These are phyloP conservation scores for Xylariaceae sp. DNA, from an alignment of 2,329 filamentous ascomycete genomes.

Conservation along the genomic window DNA sequence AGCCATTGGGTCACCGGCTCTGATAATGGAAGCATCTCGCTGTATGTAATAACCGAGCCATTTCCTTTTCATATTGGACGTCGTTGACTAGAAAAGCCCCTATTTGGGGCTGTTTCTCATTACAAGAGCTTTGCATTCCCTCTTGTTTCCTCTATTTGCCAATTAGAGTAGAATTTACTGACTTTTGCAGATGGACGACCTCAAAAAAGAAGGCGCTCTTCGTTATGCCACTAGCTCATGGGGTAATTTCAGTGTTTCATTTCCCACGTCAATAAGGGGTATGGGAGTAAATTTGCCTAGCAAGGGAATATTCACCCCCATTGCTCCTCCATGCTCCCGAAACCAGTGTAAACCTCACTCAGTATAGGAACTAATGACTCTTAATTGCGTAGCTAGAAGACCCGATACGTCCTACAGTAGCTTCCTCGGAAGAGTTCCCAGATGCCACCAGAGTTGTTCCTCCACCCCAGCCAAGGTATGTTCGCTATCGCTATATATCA, in stretches of 20 bases:
- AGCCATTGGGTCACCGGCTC: conserved; percentile 90
- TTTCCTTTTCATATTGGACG: neutral
- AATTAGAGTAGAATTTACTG: conserved; percentile 48
- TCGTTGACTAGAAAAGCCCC: too few species aligned
- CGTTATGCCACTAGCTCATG: conserved; percentile 81
- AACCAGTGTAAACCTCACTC: too few species aligned
- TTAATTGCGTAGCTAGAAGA: too few species aligned
- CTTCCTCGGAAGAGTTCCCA: conserved; percentile 75
- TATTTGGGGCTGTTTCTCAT: too few species aligned
- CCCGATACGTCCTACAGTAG: conserved; percentile 68
- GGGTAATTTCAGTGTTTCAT: too few species aligned
- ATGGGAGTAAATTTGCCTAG: too few species aligned
- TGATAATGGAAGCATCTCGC: conserved; percentile 83
- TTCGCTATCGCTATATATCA: neutral
- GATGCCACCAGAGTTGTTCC: conserved; percentile 62
- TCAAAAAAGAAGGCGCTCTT: conserved; percentile 90
- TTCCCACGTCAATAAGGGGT: too few species aligned
- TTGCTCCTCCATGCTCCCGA: too few species aligned
- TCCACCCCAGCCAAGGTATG: conserved; percentile 63
- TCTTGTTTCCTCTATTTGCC: neutral
- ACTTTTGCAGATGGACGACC: conserved; percentile 24
- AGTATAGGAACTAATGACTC: too few species aligned
- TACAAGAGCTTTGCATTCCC: too few species aligned
- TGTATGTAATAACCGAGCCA: conserved; percentile 68
- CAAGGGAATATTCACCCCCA: too few species aligned